Conservation (phyloP, 352 stramenopile genomes). For the Bremia lactucae region DNA sequence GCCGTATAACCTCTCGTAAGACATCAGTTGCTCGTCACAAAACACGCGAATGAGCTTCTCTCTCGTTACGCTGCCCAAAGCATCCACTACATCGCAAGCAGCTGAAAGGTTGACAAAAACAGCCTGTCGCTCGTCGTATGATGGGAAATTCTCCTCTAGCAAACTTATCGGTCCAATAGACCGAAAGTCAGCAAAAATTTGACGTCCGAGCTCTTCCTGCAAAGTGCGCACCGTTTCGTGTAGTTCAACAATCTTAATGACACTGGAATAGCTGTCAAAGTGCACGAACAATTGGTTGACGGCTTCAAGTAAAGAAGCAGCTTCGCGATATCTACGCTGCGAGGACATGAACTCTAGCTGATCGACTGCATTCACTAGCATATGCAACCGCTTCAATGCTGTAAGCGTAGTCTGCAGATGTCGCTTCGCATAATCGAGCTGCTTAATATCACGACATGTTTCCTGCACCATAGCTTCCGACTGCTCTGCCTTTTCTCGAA, state of each 20-base stretch:
- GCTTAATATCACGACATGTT: slow-evolving; percentile 98
- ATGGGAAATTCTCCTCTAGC: slow-evolving; percentile 64
- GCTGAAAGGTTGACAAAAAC: slow-evolving; percentile 61
- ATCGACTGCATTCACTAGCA: slow-evolving; percentile 95
- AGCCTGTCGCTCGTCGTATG: slow-evolving; percentile 46
- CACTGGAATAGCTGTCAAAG: slow-evolving; percentile 92
- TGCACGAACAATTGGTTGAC: slow-evolving; percentile 92
- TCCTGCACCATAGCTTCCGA: slow-evolving; percentile 95
- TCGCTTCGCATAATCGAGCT: slow-evolving; percentile 95
- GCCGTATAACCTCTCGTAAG: slow-evolving; percentile 58
- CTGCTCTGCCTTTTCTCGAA: slow-evolving; percentile 90
- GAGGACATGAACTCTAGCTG: slow-evolving; percentile 80
- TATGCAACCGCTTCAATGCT: slow-evolving; percentile 94
- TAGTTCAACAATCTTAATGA: slow-evolving; percentile 90
- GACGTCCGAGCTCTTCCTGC: slow-evolving; percentile 75
- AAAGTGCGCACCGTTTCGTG: slow-evolving; percentile 85
- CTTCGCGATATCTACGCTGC: slow-evolving; percentile 88
- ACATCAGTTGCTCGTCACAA: slow-evolving; percentile 50
- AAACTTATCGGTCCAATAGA: slow-evolving; percentile 61
- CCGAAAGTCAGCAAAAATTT: slow-evolving; percentile 89
- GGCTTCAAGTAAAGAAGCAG: slow-evolving; percentile 93
- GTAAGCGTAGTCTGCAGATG: slow-evolving; percentile 93
- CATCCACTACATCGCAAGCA: slow-evolving; percentile 57
- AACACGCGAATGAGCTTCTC: slow-evolving; percentile 66
- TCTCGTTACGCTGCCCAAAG: slow-evolving; percentile 50